Evolutionary conservation across 129 eudicot genomes (phyloP).

Genomic region (Pulicaria dysenterica): DNA sequence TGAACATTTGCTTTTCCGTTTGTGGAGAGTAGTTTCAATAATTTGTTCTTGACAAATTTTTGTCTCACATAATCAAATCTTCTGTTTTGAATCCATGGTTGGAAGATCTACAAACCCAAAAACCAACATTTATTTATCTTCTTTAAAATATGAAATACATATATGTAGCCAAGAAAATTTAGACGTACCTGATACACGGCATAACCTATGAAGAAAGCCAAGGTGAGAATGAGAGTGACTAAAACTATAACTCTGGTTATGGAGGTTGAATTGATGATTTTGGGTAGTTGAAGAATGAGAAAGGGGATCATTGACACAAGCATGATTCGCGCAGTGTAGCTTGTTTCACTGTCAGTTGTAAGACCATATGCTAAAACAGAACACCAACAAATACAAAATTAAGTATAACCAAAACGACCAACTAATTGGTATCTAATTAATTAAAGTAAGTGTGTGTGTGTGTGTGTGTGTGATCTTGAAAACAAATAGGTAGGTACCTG

Average conservation of each 20-base stretch:
- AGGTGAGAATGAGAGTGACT: slow-evolving; percentile 49
- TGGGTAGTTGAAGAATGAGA: slow-evolving; percentile 49
- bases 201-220: slow-evolving; percentile 39
- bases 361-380: slow-evolving; percentile 44
- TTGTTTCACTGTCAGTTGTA: slow-evolving; percentile 54
- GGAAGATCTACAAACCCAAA: slow-evolving; percentile 48
- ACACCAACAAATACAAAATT: background rate
- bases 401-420: background rate
- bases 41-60: slow-evolving; percentile 57
- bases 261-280: slow-evolving; percentile 30
- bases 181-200: slow-evolving; percentile 44
- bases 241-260: slow-evolving; percentile 43
- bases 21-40: slow-evolving; percentile 42
- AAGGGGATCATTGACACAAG: slow-evolving; percentile 52
- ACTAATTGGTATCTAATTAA: background rate
- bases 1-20: slow-evolving; percentile 57
- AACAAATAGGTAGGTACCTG: slow-evolving; percentile 15
- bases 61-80: slow-evolving; percentile 52
- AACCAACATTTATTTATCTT: background rate
- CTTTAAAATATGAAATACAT: background rate
- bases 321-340: slow-evolving; percentile 61
- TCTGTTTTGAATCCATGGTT: slow-evolving; percentile 68
- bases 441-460: too few relatives aligned
- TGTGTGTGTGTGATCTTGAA: background rate
- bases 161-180: background rate